Evolutionary conservation across 441 rosid genomes (phyloP), one percentile per base, ranked within the genome.

Genomic region (Erodium chrysanthum): DNA sequence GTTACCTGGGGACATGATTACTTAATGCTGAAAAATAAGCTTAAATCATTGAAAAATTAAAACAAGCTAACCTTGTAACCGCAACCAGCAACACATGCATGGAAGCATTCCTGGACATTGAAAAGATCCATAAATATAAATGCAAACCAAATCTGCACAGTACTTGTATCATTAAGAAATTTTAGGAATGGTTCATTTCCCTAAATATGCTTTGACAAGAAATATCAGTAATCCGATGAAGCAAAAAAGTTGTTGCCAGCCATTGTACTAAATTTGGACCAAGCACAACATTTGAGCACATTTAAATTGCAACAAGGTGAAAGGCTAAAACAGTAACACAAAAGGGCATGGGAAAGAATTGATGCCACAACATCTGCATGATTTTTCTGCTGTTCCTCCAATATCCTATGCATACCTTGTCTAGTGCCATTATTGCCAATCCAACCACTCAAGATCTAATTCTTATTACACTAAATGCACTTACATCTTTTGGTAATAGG

Each of bases 41-140:
- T 31, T 31, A 31, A 31, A 31, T 31, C 2, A 31, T 31, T 31
- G 35, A 31, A 31, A 1, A 2, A 4, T 31, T 31, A 31, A 31
- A 31, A 31, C 0, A 31, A 74, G 70, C 80, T 69, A 65, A 90
- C 98, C 96, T 84, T 90, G 65, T 73, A 92, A 72, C 96, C 98
- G 69, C 96, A 92, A 72, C 98, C 98, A 69, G 96, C 72, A 17
- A 82, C 88, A 81, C 96, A 90, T 15, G 98, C 96, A 71, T 77
- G 84, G 72, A 92, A 92, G 77, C 98, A 92, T 59, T 88, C 86
- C 96, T 92, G 88, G 29, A 74, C 20, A 65, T 17, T 64, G 44
- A 67, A 67, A 67, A 56, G 31, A n/a, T 67, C 29, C 18, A 69
- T 14, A 29, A 54, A 15, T 15, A 40, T 4, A 29, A 29, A 64